phyloP scores from a whole-genome alignment of 345 rosid genomes.

The Noccaea bulbosa region DNA sequence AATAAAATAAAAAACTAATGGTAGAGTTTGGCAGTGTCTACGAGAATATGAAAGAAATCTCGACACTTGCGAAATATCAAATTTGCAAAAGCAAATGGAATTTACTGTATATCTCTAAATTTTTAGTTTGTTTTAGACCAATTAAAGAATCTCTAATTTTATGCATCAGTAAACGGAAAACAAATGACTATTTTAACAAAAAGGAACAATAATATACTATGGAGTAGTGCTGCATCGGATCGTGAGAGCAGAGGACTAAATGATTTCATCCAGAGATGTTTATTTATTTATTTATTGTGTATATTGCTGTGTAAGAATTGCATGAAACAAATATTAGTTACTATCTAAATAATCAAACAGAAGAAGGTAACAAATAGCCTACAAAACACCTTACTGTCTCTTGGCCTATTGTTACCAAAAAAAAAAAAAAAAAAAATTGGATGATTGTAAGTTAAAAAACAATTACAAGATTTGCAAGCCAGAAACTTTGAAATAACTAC shows the following conservation, averaged over 20 bases:
- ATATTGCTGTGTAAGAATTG: slow-evolving; percentile 11
- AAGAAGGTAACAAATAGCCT: slow-evolving; percentile 37
- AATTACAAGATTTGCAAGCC: slow-evolving; percentile 19
- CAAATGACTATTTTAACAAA: background rate
- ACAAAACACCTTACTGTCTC: slow-evolving; percentile 15
- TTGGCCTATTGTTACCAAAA: background rate
- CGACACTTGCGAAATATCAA: slow-evolving; percentile 21
- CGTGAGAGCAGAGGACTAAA: slow-evolving; percentile 23
- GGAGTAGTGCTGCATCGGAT: slow-evolving; percentile 43
- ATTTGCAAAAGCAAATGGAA: slow-evolving; percentile 18
- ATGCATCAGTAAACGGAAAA: background rate
- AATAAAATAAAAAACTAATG: background rate
- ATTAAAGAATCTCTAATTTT: background rate
- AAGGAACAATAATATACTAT: slow-evolving; percentile 8
- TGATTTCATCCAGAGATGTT: slow-evolving; percentile 9
- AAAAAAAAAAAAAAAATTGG: background rate
- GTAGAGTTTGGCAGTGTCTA: slow-evolving; percentile 28
- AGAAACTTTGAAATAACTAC: slow-evolving; percentile 34
- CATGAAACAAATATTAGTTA: slow-evolving; percentile 19
- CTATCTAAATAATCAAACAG: background rate
- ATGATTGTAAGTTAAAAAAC: slow-evolving; percentile 7
- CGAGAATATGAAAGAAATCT: slow-evolving; percentile 11
- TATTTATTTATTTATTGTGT: no score
- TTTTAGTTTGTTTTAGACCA: background rate
- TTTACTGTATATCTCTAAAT: background rate